Conservation (phyloP, 169 alveolate genomes). For the Cytauxzoon felis region DNA sequence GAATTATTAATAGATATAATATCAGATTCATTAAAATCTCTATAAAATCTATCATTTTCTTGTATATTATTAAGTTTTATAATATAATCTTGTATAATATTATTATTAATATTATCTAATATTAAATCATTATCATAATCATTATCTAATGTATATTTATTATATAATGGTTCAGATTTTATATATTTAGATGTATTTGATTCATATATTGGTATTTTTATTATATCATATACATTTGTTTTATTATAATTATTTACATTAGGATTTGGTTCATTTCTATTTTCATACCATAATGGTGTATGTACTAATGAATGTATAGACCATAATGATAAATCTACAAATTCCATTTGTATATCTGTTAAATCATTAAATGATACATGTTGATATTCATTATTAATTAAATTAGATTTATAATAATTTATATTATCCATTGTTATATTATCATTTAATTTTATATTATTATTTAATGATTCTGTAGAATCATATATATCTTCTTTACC, state of each 20-base stretch:
- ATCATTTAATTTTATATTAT: background rate
- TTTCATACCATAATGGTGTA: constrained; percentile 58
- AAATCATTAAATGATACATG: no score
- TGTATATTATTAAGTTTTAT: background rate
- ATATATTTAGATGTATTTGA: no score
- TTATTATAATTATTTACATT: no score
- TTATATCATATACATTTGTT: no score
- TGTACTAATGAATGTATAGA: constrained; percentile 51
- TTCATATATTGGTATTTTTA: no score
- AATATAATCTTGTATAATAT: background rate
- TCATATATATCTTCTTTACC: background rate
- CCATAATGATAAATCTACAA: constrained; percentile 26
- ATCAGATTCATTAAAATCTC: constrained; percentile 34
- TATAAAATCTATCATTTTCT: background rate
- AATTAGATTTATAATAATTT: background rate
- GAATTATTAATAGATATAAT: constrained; percentile 1
- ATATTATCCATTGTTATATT: background rate
- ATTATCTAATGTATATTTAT: no score
- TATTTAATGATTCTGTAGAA: background rate
- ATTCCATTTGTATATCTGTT: background rate
- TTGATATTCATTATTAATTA: background rate
- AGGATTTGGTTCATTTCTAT: background rate
- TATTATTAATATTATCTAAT: no score
- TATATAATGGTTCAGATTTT: no score
- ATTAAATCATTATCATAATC: no score